These are phyloP conservation scores for Moricandia moricandioides DNA, from an alignment of 345 rosid species.

Conservation along the genomic window DNA sequence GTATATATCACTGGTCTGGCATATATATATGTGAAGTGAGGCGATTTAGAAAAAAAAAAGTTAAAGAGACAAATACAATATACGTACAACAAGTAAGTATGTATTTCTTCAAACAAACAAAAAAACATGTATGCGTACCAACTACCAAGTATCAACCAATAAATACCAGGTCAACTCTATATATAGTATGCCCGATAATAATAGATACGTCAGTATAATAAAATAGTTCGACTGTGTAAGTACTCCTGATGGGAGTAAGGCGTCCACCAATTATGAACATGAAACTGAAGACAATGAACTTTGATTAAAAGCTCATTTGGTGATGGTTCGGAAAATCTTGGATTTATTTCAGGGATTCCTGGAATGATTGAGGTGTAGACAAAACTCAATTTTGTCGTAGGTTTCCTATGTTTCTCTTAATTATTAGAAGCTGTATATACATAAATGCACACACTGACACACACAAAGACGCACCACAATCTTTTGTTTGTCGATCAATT, in stretches of 20 bases:
- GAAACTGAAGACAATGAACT: slow-evolving; percentile 21
- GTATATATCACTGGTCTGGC: slow-evolving; percentile 6
- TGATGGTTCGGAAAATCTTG: slow-evolving; percentile 13
- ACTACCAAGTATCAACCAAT: slow-evolving; percentile 18
- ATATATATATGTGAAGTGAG: slow-evolving; percentile 4
- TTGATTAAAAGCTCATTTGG: slow-evolving; percentile 18
- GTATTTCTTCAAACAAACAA: too few relatives aligned
- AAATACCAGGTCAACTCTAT: slow-evolving; percentile 27
- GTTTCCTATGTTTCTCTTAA: slow-evolving; percentile 31
- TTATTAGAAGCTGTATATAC: slow-evolving; percentile 21
- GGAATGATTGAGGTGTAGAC: slow-evolving; percentile 44
- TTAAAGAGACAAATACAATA: slow-evolving; percentile 9
- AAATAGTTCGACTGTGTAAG: background rate
- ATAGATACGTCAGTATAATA: background rate
- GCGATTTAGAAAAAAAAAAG: too few relatives aligned
- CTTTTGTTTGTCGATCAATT: background rate
- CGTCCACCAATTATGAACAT: slow-evolving; percentile 42
- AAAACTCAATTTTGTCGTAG: slow-evolving; percentile 45
- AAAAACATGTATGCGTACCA: slow-evolving; percentile 7
- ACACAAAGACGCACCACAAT: background rate
- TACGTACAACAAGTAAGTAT: slow-evolving; percentile 1
- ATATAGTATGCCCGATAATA: slow-evolving; percentile 4
- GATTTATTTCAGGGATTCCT: slow-evolving; percentile 28
- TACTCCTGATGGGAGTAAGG: slow-evolving; percentile 24
- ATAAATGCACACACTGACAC: background rate